Conservation (phyloP, 2,329 filamentous ascomycete species). For the Calonectria ilicicola region DNA sequence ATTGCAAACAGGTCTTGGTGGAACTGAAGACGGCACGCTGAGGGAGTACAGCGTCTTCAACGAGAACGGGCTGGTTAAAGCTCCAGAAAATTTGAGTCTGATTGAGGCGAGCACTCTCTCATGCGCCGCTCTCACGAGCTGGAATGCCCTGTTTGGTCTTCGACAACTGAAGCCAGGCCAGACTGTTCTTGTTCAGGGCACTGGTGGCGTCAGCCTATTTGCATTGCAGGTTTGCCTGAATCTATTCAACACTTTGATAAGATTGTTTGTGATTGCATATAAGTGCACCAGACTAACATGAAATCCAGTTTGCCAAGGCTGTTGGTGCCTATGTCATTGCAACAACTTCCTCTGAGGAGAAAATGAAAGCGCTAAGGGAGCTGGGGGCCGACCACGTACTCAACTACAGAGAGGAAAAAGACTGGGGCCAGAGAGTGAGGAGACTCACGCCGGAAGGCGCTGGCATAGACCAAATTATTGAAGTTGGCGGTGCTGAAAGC, state of each 20-base stretch:
- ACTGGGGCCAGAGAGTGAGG: conserved; percentile 70
- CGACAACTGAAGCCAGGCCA: neutral
- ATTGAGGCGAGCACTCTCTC: neutral
- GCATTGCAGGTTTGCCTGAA: neutral
- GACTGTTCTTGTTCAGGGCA: neutral
- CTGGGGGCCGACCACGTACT: conserved; percentile 69
- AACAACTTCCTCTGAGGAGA: conserved; percentile 67
- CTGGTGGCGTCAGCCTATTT: neutral
- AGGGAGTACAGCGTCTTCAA: neutral
- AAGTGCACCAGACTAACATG: no score
- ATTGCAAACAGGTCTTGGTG: neutral
- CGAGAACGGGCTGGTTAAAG: neutral
- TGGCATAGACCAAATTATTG: conserved; percentile 72
- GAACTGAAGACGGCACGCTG: neutral
- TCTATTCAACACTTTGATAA: no score
- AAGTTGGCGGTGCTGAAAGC: conserved; percentile 74
- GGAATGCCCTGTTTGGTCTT: neutral
- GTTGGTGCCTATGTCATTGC: conserved; percentile 67
- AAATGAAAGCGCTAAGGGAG: conserved; percentile 62
- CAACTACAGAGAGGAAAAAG: conserved; percentile 69
- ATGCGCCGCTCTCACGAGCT: neutral
- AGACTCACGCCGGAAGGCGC: conserved; percentile 55
- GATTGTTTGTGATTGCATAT: no score
- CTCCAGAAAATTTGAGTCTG: neutral
- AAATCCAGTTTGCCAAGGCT: conserved; percentile 51